A percentile compares a stretch with the other conserved stretches of the same genome.
Conservation (phyloP, 2,329 filamentous ascomycete species). For the Colletotrichum spaethianum region DNA sequence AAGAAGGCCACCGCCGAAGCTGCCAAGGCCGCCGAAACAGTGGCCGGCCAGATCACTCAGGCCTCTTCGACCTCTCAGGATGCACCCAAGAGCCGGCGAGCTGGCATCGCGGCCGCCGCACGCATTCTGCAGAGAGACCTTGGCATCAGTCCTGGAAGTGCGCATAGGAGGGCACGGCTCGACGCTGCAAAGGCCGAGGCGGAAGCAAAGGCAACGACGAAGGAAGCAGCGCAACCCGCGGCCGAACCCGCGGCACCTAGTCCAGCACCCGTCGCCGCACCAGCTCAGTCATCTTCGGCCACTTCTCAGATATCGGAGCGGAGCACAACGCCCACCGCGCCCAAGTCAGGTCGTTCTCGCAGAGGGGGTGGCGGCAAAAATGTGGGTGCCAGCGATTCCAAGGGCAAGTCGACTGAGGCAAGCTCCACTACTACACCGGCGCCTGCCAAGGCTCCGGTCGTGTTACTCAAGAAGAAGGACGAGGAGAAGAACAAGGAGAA, state of each 20-base stretch:
- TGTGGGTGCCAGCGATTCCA: slow-evolving; percentile 50
- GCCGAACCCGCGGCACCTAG: slow-evolving; percentile 44
- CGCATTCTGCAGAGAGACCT: slow-evolving; percentile 77
- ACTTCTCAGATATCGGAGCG: slow-evolving; percentile 32
- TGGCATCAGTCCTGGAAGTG: slow-evolving; percentile 74
- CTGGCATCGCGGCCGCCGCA: slow-evolving; percentile 74
- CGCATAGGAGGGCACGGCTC: slow-evolving; percentile 72
- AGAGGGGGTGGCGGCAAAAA: slow-evolving; percentile 54
- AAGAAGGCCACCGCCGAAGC: slow-evolving; percentile 69
- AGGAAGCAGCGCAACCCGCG: slow-evolving; percentile 46
- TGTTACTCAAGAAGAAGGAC: slow-evolving; percentile 58
- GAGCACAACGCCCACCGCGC: slow-evolving; percentile 27
- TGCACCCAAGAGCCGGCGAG: slow-evolving; percentile 68
- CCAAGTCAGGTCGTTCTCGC: slow-evolving; percentile 42
- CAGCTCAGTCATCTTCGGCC: slow-evolving; percentile 26
- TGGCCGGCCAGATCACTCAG: slow-evolving; percentile 56
- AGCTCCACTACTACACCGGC: slow-evolving; percentile 46
- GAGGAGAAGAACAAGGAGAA: slow-evolving; percentile 44
- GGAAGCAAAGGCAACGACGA: slow-evolving; percentile 56
- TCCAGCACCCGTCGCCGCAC: slow-evolving; percentile 33
- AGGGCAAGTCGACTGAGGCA: slow-evolving; percentile 54
- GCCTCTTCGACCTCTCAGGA: slow-evolving; percentile 51
- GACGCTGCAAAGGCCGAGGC: slow-evolving; percentile 71
- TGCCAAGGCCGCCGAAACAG: slow-evolving; percentile 61
- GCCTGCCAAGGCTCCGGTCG: slow-evolving; percentile 53